phyloP scores from a whole-genome alignment of 1,139 yeast genomes.

The Candida tunisiensis region DNA sequence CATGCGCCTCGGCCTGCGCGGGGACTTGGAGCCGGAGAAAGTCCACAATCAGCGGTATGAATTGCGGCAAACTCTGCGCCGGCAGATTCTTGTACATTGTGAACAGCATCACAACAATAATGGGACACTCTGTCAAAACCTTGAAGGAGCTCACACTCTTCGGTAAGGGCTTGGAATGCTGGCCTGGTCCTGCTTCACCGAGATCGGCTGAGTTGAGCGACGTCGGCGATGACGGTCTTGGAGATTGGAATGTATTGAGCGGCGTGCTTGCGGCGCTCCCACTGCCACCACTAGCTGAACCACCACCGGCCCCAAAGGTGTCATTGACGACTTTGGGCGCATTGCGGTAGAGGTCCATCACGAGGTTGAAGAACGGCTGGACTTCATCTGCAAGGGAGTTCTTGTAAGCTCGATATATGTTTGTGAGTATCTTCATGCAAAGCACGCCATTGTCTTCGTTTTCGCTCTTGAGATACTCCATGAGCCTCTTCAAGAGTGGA shows the following conservation, averaged over 20 bases:
- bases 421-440: slow-evolving; percentile 81
- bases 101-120: slow-evolving; percentile 82
- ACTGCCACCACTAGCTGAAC: slow-evolving; percentile 12
- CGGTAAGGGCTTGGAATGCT: slow-evolving; percentile 20
- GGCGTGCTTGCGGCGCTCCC: too few relatives aligned
- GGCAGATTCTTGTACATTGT: slow-evolving; percentile 74
- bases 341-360: slow-evolving; percentile 63
- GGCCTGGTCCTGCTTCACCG: slow-evolving; percentile 11
- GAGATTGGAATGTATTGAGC: slow-evolving; percentile 20
- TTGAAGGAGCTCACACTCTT: slow-evolving; percentile 71
- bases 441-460: slow-evolving; percentile 93
- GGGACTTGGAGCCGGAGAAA: slow-evolving; percentile 63
- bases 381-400: slow-evolving; percentile 48
- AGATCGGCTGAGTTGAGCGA: slow-evolving; percentile 19
- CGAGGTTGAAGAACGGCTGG: slow-evolving; percentile 60
- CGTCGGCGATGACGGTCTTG: slow-evolving; percentile 27
- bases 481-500: slow-evolving; percentile 43
- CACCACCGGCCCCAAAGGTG: slow-evolving; percentile 24
- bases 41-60: slow-evolving; percentile 70
- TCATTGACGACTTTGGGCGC: slow-evolving; percentile 62
- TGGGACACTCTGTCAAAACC: slow-evolving; percentile 91
- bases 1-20: slow-evolving; percentile 54
- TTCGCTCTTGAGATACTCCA: slow-evolving; percentile 47
- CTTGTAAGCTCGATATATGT: slow-evolving; percentile 76
- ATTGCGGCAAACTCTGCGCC: slow-evolving; percentile 50